Conservation (phyloP, 1,284 basidiomycete species). For the Clitocybe nebularis region DNA sequence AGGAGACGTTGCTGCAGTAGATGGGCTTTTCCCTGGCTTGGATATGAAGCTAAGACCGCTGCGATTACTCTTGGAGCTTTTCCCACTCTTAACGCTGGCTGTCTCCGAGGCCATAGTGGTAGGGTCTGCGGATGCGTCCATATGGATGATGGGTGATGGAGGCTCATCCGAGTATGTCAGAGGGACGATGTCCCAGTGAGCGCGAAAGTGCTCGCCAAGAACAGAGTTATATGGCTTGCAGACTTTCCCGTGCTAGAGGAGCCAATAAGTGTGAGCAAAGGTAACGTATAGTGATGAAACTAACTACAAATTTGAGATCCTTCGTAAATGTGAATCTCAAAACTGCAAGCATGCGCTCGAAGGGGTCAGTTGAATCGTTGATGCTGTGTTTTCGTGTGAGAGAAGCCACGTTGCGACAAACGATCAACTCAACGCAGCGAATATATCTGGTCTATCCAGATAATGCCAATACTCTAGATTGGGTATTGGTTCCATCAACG, state of each 20-base stretch:
- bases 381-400: conserved; percentile 47
- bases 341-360: conserved; percentile 90
- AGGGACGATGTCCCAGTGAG: conserved; percentile 80
- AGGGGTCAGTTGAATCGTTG: conserved; percentile 85
- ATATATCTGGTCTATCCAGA: conserved; percentile 89
- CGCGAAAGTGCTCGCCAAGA: conserved; percentile 88
- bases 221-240: conserved; percentile 97
- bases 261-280: conserved; percentile 5
- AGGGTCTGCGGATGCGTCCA: conserved; percentile 27
- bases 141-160: conserved; percentile 40
- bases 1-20: conserved; percentile 56
- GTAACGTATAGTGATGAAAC: conserved; percentile 25
- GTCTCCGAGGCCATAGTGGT: conserved; percentile 40
- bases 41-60: conserved; percentile 53
- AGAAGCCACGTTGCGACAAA: not conserved
- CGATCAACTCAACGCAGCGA: conserved; percentile 68
- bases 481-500: conserved; percentile 85
- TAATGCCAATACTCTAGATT: conserved; percentile 97
- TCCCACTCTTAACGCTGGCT: conserved; percentile 51
- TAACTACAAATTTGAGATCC: conserved; percentile 90
- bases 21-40: conserved; percentile 44
- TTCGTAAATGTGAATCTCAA: conserved; percentile 90
- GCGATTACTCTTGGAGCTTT: conserved; percentile 53
- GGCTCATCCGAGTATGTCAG: conserved; percentile 48
- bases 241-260: conserved; percentile 73